Evolutionary conservation across 176 grass and related monocot genomes (phyloP).

Genomic region (Pharus latifolius): DNA sequence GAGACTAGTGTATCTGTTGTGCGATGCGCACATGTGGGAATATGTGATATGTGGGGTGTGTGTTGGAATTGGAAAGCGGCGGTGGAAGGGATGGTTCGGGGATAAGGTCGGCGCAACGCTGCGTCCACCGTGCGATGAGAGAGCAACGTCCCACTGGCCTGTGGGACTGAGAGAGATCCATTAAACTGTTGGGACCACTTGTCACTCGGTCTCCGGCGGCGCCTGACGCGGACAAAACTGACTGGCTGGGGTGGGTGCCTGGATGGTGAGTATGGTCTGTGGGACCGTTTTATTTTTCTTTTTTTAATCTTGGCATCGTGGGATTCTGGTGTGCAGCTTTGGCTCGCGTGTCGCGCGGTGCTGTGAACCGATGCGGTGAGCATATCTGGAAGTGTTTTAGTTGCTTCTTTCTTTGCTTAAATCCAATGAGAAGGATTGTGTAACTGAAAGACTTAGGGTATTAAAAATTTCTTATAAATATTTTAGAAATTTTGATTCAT

Average conservation of each 20-base stretch:
- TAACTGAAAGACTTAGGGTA: too few species aligned
- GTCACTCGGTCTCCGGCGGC: neutral
- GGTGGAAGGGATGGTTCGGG: neutral
- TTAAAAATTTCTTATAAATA: too few species aligned
- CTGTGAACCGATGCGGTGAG: too few species aligned
- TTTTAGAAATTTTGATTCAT: too few species aligned
- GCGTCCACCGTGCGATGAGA: neutral
- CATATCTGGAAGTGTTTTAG: too few species aligned
- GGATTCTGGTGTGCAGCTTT: too few species aligned
- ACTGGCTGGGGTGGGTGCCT: neutral
- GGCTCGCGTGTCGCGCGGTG: too few species aligned
- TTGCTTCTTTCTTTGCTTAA: too few species aligned
- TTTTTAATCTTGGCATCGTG: too few species aligned
- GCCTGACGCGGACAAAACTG: constrained; percentile 20
- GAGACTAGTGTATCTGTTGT: neutral
- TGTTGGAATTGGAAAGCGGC: constrained; percentile 12
- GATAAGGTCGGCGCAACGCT: neutral
- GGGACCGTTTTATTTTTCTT: neutral
- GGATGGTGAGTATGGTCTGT: too few species aligned
- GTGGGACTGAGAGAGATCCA: neutral
- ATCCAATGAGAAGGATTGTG: too few species aligned
- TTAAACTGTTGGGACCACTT: too few species aligned
- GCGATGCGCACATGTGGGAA: neutral
- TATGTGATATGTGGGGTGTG: neutral
- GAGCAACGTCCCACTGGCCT: neutral